Percentiles rank a stretch among this genome's conserved stretches.
Evolutionary conservation across 129 eudicot species (phyloP).

Genomic region (Deinandra increscens): DNA sequence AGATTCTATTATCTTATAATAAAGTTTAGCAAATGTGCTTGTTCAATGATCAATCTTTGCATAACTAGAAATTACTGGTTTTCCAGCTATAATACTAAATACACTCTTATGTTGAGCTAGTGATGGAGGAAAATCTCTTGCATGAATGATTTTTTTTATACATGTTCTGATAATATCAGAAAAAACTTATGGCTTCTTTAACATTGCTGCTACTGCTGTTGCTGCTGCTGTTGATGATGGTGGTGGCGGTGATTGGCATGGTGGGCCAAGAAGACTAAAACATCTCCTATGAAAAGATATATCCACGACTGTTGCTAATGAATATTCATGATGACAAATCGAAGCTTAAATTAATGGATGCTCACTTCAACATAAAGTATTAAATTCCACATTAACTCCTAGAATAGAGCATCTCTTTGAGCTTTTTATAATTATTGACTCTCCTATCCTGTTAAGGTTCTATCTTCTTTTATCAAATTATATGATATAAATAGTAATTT

Average conservation of each 20-base stretch:
- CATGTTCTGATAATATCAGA: background rate
- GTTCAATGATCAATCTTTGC: background rate
- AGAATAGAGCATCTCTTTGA: background rate
- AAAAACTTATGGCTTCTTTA: background rate
- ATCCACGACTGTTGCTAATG: background rate
- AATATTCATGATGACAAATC: background rate
- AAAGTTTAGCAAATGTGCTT: conserved; percentile 4
- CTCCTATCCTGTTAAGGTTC: background rate
- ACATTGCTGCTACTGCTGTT: conserved; percentile 1
- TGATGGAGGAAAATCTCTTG: background rate
- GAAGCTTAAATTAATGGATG: background rate
- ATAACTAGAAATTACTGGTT: background rate
- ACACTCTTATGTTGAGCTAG: conserved; percentile 1
- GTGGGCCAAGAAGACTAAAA: conserved; percentile 6
- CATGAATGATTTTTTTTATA: background rate
- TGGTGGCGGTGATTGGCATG: background rate
- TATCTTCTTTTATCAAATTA: background rate
- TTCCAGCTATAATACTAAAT: background rate
- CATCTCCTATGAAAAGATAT: background rate
- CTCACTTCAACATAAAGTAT: background rate
- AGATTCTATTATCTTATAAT: conserved; percentile 1
- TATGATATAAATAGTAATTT: background rate
- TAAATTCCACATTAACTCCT: background rate
- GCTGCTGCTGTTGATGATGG: background rate
- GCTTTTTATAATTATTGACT: background rate